A percentile compares a stretch with the other conserved stretches of the same genome.
Conservation (phyloP, 202 grass and related monocot species). For the Brachypodium distachyon region DNA sequence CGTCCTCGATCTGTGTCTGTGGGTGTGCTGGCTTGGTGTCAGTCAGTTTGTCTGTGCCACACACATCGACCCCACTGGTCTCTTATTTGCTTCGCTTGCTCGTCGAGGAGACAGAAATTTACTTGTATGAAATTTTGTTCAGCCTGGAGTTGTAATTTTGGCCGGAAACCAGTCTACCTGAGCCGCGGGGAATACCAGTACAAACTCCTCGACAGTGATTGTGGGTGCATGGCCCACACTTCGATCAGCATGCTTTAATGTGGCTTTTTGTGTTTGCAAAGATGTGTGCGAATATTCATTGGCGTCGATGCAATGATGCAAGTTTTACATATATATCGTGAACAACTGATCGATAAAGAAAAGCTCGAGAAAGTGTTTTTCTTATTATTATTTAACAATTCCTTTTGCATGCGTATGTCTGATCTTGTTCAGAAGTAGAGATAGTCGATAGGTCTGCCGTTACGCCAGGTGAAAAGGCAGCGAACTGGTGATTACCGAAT, state of each 20-base stretch:
- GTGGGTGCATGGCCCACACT: too few relatives aligned
- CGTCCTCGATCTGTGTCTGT: neutral
- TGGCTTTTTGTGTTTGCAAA: too few relatives aligned
- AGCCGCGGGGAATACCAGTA: neutral
- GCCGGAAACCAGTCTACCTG: neutral
- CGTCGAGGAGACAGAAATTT: too few relatives aligned
- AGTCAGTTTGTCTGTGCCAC: neutral
- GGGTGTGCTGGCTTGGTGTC: neutral
- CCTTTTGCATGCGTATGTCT: neutral
- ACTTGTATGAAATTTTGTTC: too few relatives aligned
- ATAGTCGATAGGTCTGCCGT: neutral
- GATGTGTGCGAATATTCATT: too few relatives aligned
- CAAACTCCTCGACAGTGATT: too few relatives aligned
- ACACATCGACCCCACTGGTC: neutral
- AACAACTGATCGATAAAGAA: neutral
- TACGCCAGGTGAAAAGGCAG: neutral
- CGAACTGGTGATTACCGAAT: neutral
- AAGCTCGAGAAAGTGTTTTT: neutral
- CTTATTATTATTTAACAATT: neutral
- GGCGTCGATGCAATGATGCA: too few relatives aligned
- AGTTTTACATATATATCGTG: too few relatives aligned
- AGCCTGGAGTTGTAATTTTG: too few relatives aligned
- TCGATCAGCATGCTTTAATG: too few relatives aligned
- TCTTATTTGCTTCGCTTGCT: neutral
- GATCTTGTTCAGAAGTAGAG: neutral